Evolutionary conservation across 768 basidiomycete species (phyloP).

Genomic region (Mycena alexandri): DNA sequence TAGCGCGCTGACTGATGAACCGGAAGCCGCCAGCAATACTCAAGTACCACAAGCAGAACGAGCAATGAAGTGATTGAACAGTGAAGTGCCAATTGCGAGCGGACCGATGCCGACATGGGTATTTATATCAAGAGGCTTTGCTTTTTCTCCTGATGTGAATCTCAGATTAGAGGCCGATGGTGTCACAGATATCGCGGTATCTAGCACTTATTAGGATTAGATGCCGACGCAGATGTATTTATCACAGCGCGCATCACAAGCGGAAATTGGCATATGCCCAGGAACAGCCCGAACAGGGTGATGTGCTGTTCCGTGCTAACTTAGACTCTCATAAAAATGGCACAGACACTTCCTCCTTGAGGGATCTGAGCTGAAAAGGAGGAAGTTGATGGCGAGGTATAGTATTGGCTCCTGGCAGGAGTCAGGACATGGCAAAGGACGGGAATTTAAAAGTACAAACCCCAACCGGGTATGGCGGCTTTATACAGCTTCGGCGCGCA

Average conservation of each 20-base stretch:
- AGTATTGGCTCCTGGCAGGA: too few species aligned
- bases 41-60: not conserved
- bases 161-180: constrained; percentile 18
- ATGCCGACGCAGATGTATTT: constrained; percentile 27
- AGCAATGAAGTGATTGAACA: not conserved
- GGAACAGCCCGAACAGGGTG: constrained; percentile 29
- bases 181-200: constrained; percentile 6
- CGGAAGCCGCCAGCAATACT: too few species aligned
- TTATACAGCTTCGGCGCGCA: too few species aligned
- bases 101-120: not conserved
- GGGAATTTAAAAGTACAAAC: too few species aligned
- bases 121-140: constrained; percentile 18
- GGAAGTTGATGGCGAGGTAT: too few species aligned
- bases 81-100: constrained; percentile 1
- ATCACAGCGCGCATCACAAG: constrained; percentile 29
- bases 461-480: too few species aligned
- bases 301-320: constrained; percentile 26
- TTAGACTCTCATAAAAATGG: constrained; percentile 25
- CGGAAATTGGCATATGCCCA: constrained; percentile 32
- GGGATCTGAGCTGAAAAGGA: too few species aligned
- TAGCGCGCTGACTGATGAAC: too few species aligned
- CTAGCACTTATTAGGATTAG: constrained; percentile 33
- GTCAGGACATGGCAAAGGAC: too few species aligned
- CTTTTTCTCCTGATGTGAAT: constrained; percentile 28
- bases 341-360: constrained; percentile 23